These are phyloP conservation scores for Beta vulgaris DNA, from an alignment of 148 eudicot species.

Conservation along the genomic window DNA sequence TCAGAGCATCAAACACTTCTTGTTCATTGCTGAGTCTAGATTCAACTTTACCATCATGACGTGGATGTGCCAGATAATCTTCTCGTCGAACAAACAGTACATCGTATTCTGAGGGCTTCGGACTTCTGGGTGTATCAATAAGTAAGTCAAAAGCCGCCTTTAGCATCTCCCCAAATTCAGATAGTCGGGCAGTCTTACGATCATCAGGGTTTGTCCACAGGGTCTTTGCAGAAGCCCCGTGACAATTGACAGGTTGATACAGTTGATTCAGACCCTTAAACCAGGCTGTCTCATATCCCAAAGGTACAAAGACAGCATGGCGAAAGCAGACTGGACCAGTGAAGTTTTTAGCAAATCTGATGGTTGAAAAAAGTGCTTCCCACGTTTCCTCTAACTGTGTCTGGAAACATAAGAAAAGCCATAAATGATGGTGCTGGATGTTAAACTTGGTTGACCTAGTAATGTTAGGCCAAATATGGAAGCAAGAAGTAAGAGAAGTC, in stretches of 20 bases:
- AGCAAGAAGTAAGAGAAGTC: not conserved
- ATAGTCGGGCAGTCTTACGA: slow-evolving; percentile 68
- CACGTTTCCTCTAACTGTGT: slow-evolving; percentile 92
- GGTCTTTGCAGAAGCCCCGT: slow-evolving; percentile 70
- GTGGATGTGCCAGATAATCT: slow-evolving; percentile 92
- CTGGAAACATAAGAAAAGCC: slow-evolving; percentile 40
- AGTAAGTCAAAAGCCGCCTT: slow-evolving; percentile 78
- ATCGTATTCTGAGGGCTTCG: slow-evolving; percentile 47
- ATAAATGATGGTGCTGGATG: not conserved
- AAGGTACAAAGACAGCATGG: slow-evolving; percentile 73
- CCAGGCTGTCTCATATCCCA: slow-evolving; percentile 90
- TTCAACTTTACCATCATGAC: slow-evolving; percentile 88
- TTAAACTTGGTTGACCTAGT: not conserved
- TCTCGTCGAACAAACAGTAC: slow-evolving; percentile 88
- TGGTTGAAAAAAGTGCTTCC: slow-evolving; percentile 74
- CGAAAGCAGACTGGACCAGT: slow-evolving; percentile 83
- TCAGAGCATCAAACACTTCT: slow-evolving; percentile 72
- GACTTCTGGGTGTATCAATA: slow-evolving; percentile 42
- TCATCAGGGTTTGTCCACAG: slow-evolving; percentile 74
- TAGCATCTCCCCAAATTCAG: slow-evolving; percentile 96
- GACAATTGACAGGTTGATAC: slow-evolving; percentile 57
- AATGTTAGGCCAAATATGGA: not conserved
- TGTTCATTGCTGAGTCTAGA: slow-evolving; percentile 80
- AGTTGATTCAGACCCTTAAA: slow-evolving; percentile 75
- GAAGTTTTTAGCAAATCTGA: slow-evolving; percentile 80